Conservation (phyloP, 495 filamentous ascomycete species). For the Aeminium ludgeri region DNA sequence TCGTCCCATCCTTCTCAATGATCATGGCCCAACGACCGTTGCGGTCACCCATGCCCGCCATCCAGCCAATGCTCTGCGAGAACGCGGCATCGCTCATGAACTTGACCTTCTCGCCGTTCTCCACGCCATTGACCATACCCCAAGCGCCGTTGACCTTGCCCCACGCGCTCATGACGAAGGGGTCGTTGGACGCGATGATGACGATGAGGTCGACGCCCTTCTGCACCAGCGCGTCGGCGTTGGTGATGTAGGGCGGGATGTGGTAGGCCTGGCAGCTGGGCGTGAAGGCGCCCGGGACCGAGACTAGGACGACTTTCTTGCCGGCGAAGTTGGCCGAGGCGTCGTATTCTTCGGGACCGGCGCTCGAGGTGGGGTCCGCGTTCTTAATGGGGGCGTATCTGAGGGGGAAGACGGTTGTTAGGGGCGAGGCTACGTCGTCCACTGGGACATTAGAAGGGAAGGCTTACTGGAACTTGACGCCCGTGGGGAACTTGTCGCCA, state of each 20-base stretch:
- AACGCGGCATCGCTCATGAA: slow-evolving; percentile 77
- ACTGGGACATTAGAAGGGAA: slow-evolving; percentile 4
- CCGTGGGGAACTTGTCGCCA: slow-evolving; percentile 70
- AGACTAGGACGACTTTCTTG: slow-evolving; percentile 86
- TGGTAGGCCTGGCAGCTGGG: slow-evolving; percentile 79
- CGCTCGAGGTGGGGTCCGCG: slow-evolving; percentile 44
- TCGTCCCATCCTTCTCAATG: slow-evolving; percentile 69
- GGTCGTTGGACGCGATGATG: slow-evolving; percentile 77
- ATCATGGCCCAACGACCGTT: slow-evolving; percentile 72
- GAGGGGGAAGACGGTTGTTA: not conserved
- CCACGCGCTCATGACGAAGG: slow-evolving; percentile 77
- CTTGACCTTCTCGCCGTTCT: slow-evolving; percentile 34
- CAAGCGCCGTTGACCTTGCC: slow-evolving; percentile 63
- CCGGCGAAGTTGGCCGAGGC: slow-evolving; percentile 70
- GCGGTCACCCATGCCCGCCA: slow-evolving; percentile 46
- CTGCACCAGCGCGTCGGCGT: slow-evolving; percentile 50
- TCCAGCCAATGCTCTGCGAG: slow-evolving; percentile 72
- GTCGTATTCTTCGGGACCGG: slow-evolving; percentile 61
- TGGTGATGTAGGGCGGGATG: slow-evolving; percentile 69
- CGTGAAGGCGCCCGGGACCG: slow-evolving; percentile 90
- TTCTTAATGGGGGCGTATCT: slow-evolving; percentile 27
- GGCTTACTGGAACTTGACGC: slow-evolving; percentile 55
- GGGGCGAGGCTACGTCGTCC: not conserved
- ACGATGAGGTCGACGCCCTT: slow-evolving; percentile 80
- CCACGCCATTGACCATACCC: slow-evolving; percentile 33